Percentiles rank a stretch among this genome's conserved stretches.
Evolutionary conservation across 192 early-diverging fungal genomes (phyloP).

Genomic region (Rhizoclosmatium sp.): DNA sequence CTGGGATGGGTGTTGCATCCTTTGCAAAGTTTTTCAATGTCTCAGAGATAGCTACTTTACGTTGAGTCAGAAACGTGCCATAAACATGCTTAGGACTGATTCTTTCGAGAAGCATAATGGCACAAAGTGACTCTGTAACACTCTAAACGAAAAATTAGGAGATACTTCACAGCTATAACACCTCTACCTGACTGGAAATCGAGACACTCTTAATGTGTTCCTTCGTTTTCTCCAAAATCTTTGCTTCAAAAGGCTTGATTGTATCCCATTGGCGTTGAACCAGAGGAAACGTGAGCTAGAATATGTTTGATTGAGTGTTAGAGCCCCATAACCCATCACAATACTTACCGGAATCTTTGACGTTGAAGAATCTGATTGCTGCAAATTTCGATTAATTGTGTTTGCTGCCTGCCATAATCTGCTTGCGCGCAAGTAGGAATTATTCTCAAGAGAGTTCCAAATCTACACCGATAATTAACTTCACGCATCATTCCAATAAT

Average conservation of each 20-base stretch:
- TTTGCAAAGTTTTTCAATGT: not conserved
- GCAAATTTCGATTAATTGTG: slow-evolving; percentile 72
- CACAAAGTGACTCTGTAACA: slow-evolving; percentile 67
- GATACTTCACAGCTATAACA: not conserved
- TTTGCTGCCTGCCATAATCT: slow-evolving; percentile 75
- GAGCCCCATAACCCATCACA: no score
- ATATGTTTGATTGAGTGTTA: no score
- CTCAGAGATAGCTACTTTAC: slow-evolving; percentile 56
- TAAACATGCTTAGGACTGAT: slow-evolving; percentile 65
- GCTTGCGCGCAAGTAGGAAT: slow-evolving; percentile 74
- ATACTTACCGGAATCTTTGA: slow-evolving; percentile 41
- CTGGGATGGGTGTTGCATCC: not conserved
- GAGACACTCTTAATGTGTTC: slow-evolving; percentile 53
- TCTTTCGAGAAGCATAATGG: slow-evolving; percentile 73
- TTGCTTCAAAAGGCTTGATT: slow-evolving; percentile 73
- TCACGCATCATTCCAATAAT: not conserved
- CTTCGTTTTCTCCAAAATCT: slow-evolving; percentile 76
- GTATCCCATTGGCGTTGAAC: slow-evolving; percentile 87
- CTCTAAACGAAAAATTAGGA: slow-evolving; percentile 52
- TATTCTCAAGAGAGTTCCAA: slow-evolving; percentile 79
- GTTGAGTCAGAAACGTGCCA: slow-evolving; percentile 57
- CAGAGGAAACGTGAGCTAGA: slow-evolving; percentile 78
- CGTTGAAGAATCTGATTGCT: slow-evolving; percentile 51
- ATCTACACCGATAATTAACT: slow-evolving; percentile 57
- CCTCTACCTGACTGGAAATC: slow-evolving; percentile 58